Base-by-base conservation (phyloP, 2,329 filamentous ascomycete species). In the Arthroderma sp. region DNA sequence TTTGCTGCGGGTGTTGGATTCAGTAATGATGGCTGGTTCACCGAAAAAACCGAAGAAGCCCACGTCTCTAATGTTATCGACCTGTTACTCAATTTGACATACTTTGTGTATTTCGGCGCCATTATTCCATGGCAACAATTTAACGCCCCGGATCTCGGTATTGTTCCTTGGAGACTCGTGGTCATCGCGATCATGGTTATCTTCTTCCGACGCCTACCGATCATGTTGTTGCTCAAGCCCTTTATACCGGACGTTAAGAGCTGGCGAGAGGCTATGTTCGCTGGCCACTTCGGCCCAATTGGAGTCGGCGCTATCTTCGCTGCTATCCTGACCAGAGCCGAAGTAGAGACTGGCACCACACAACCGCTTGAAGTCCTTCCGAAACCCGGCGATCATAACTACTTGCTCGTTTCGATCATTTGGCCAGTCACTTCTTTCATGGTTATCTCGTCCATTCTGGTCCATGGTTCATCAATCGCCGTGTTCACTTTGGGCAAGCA, bases 21-120 rank as follows among this genome's bases (percentile, higher is more conserved):
- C 70, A 95, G 88, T 55, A 98, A 98, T 63, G 91, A 98, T 59
- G 91, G 91, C 53, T 98, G 91, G 91, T 98, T 98, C 57, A 84
- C 85, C 10, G 85, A 95, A 59, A 95, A 95, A 72, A 98, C 91
- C 0, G 91, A 98, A 61, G 91, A 98, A 64, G 89, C 91, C 0
- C 91, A 96, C 62, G 91, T 98, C 6, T 96, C 89, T 63, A 96
- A 98, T 77, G 91, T 98, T 61, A 98, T 98, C 58, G 91, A 98
- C 71, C 66, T 98, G 62, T 71, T 98, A 49, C 80, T 98, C 69
- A 98, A 98, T 65, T 76, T 98, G 78, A 77, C 89, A 2, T 98
- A 96, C 65, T 98, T 98, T 63, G 91, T 98, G 54, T 98, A 91
- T 62, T 83, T 98, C 52, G 91, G 91, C 43, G 86, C 91, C 44